Evolutionary conservation across 2,329 filamentous ascomycete species (phyloP).

Genomic region (Fusarium brevicatenulatum): DNA sequence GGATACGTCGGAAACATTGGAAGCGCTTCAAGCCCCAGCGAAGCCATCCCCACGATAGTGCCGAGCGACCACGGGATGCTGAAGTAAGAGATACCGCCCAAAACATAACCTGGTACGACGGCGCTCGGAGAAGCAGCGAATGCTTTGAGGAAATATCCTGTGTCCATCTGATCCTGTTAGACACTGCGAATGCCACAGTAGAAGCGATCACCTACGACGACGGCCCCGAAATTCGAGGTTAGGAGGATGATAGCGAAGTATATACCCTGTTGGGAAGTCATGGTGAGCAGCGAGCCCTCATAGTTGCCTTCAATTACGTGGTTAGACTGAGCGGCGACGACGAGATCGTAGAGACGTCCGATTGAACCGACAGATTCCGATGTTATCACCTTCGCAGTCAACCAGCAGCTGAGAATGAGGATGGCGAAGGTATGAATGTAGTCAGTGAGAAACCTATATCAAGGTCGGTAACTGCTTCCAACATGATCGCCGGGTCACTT

Average conservation of each 20-base stretch:
- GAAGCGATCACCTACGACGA: background rate
- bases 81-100: background rate
- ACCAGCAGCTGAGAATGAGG: background rate
- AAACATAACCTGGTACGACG: background rate
- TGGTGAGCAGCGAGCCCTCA: background rate
- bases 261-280: background rate
- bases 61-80: background rate
- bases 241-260: background rate
- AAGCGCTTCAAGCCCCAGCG: background rate
- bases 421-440: background rate
- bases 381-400: background rate
- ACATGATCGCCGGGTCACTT: fast-evolving
- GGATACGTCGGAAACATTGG: background rate
- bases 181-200: fast-evolving
- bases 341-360: background rate
- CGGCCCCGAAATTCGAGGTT: fast-evolving
- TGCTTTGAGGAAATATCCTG: background rate
- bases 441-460: background rate
- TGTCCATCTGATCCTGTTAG: background rate
- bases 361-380: background rate
- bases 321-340: background rate
- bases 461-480: fast-evolving
- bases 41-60: background rate
- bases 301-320: background rate
- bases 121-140: background rate